Conservation (phyloP, 257 asterid genomes). For the Ajuga chamaepitys region DNA sequence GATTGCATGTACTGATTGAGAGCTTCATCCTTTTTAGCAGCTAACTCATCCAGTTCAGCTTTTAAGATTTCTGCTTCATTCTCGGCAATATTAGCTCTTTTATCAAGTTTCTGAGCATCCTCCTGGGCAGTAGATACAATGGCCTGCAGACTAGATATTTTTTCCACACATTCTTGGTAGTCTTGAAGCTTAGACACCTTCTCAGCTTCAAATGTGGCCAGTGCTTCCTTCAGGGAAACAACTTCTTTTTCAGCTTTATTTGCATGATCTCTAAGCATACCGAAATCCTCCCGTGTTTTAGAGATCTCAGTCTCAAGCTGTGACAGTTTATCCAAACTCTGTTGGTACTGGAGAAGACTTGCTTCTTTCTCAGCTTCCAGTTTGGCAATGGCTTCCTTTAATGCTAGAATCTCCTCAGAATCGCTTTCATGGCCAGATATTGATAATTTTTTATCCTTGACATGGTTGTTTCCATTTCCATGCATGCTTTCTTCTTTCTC, state of each 20-base stretch:
- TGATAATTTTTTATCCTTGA: constrained; percentile 8
- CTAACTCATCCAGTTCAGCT: constrained; percentile 41
- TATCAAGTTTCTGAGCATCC: constrained; percentile 37
- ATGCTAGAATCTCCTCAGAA: constrained; percentile 48
- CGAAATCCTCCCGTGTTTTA: constrained; percentile 54
- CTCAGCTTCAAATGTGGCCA: constrained; percentile 57
- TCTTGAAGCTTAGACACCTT: constrained; percentile 66
- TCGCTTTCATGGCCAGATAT: constrained; percentile 25
- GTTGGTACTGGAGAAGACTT: constrained; percentile 57
- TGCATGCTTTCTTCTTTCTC: constrained; percentile 33
- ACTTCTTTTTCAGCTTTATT: constrained; percentile 74
- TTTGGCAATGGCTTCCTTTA: constrained; percentile 65
- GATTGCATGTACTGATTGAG: constrained; percentile 66
- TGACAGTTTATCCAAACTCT: constrained; percentile 56
- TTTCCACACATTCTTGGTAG: constrained; percentile 57
- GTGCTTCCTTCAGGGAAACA: constrained; percentile 46
- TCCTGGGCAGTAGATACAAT: constrained; percentile 30
- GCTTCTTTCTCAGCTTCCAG: constrained; percentile 90
- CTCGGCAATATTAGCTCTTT: constrained; percentile 53
- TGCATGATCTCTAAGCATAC: constrained; percentile 53
- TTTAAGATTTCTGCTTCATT: constrained; percentile 41
- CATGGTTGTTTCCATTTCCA: constrained; percentile 18
- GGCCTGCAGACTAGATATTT: constrained; percentile 55
- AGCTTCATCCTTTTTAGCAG: constrained; percentile 69
- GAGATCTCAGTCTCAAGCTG: constrained; percentile 56